Percentiles rank a stretch among this genome's conserved stretches.
Conservation (phyloP, 2,329 filamentous ascomycete species). For the Sordariomycetes sp. region DNA sequence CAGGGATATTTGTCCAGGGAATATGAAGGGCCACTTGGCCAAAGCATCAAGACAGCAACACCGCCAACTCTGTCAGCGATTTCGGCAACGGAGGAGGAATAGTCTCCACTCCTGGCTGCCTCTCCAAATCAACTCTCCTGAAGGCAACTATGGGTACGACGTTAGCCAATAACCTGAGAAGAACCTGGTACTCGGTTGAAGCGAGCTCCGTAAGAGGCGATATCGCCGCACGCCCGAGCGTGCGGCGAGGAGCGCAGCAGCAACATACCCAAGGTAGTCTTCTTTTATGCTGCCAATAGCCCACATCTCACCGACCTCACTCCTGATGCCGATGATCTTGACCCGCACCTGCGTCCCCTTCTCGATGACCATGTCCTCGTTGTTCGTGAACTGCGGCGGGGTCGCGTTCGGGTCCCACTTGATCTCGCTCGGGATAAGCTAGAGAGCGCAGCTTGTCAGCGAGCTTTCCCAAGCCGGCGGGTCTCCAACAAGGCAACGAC, state of each 20-base stretch:
- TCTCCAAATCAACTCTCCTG: slow-evolving; percentile 1
- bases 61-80: not conserved
- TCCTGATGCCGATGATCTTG: slow-evolving; percentile 87
- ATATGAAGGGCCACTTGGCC: not conserved
- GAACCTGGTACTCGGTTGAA: not conserved
- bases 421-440: slow-evolving; percentile 86
- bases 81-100: not conserved
- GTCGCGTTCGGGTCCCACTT: slow-evolving; percentile 93
- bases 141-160: not conserved
- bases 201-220: not conserved
- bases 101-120: not conserved
- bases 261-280: slow-evolving; percentile 49
- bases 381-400: slow-evolving; percentile 92
- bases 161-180: not conserved
- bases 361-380: slow-evolving; percentile 87
- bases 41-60: not conserved
- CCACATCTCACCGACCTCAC: slow-evolving; percentile 89
- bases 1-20: not conserved
- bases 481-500: slow-evolving; percentile 17
- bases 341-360: slow-evolving; percentile 86
- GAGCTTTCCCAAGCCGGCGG: slow-evolving; percentile 4
- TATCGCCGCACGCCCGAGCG: not conserved
- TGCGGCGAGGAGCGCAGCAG: not conserved
- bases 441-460: slow-evolving; percentile 5
- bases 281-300: slow-evolving; percentile 96